Evolutionary conservation across 139 green algal species (phyloP), one percentile per base, ranked within the genome.

Genomic region (Haematococcus lacustris): DNA sequence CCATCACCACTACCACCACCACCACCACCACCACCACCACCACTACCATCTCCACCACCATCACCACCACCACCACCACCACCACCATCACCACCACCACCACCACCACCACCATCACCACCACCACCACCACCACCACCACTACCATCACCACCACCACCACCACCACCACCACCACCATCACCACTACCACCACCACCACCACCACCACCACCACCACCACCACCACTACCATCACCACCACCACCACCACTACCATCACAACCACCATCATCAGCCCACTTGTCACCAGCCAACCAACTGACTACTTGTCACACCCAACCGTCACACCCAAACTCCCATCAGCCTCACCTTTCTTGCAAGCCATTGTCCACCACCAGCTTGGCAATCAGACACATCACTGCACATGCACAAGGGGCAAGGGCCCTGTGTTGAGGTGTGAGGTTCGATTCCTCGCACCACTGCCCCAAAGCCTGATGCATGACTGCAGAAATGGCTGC

Each of bases 321-420:
- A n/a, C n/a, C n/a, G n/a, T n/a, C n/a, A n/a, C n/a, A n/a, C n/a
- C n/a, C n/a, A n/a, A n/a, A n/a, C n/a, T n/a, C n/a, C n/a, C n/a
- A n/a, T n/a, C 38, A 38, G 3, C 26, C 50, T 34, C 57, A 83
- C 78, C 70, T 83, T 40, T 79, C 73, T 6, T 83, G 73, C 25
- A 83, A 37, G 5, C 72, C 68, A 0, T 51, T 50, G 53, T 83
- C 73, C 73, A 83, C 78, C 1, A 83, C 57, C 62, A 67, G 34
- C 61, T 83, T 83, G 39, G 78, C 78, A 26, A 83, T 41, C 2
- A 66, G 39, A 40, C 78, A 83, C 70, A 83, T 37, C 32, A 76
- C 75, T 80, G 68, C 39, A 51, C 21, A 4, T 1, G 38, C 39
- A 57, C 65, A 53, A 39, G 17, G 32, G 23, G 43, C 43, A 53